phyloP scores from a whole-genome alignment of 2,329 filamentous ascomycete species.

The Aspergillus ochraceus region DNA sequence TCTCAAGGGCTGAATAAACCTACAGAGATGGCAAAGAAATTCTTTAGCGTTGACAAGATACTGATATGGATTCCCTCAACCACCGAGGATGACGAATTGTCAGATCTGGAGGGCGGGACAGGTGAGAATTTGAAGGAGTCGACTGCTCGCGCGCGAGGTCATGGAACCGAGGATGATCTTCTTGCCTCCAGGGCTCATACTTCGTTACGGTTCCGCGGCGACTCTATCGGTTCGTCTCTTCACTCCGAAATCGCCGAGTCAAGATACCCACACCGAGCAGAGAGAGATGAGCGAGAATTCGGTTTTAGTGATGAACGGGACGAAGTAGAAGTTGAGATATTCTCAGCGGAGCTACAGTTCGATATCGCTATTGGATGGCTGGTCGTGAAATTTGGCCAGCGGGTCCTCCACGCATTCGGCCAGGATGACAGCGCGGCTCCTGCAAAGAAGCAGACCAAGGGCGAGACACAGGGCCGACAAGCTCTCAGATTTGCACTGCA shows the following conservation, averaged over 20 bases:
- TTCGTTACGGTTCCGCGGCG: conserved; percentile 21
- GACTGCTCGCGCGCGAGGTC: conserved; percentile 21
- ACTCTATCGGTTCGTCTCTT: conserved; percentile 17
- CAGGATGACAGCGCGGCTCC: conserved; percentile 10
- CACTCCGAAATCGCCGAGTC: conserved; percentile 12
- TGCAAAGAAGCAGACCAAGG: conserved; percentile 6
- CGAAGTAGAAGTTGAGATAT: conserved; percentile 33
- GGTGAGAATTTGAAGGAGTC: conserved; percentile 24
- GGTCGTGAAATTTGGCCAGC: conserved; percentile 38
- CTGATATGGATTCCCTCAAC: conserved; percentile 38
- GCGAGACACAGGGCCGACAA: conserved; percentile 10
- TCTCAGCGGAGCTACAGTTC: conserved; percentile 32
- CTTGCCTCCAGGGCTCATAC: conserved; percentile 23
- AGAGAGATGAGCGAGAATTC: conserved; percentile 3
- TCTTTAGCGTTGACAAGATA: conserved; percentile 37
- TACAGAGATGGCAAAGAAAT: conserved; percentile 33
- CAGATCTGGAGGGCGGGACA: conserved; percentile 13
- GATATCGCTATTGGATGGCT: conserved; percentile 46
- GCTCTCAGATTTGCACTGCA: conserved; percentile 28
- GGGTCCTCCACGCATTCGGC: conserved; percentile 23
- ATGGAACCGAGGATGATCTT: conserved; percentile 23
- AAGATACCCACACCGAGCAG: conserved; percentile 3
- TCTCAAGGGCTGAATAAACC: conserved; percentile 21
- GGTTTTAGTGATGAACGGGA: conserved; percentile 5
- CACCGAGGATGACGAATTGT: conserved; percentile 10